Evolutionary conservation across 352 stramenopile genomes (phyloP).

Genomic region (Pythium rishiriense): DNA sequence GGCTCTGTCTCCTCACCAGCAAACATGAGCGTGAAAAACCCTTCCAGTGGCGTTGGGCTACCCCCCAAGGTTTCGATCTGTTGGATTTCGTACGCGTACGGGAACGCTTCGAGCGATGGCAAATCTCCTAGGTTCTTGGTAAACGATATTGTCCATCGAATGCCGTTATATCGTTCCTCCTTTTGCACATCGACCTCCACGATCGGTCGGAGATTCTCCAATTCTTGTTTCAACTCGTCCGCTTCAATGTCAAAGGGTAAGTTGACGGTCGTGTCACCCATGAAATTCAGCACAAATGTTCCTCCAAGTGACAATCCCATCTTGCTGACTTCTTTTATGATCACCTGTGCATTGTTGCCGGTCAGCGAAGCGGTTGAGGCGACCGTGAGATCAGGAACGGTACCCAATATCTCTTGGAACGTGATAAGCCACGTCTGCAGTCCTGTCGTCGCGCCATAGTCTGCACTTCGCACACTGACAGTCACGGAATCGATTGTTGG

Average conservation of each 20-base stretch:
- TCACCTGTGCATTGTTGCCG: slow-evolving; percentile 55
- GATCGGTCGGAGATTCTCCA: slow-evolving; percentile 74
- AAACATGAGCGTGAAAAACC: slow-evolving; percentile 89
- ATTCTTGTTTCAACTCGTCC: slow-evolving; percentile 73
- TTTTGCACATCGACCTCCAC: slow-evolving; percentile 70
- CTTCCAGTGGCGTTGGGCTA: slow-evolving; percentile 91
- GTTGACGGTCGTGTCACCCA: slow-evolving; percentile 89
- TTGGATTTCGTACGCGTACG: slow-evolving; percentile 94
- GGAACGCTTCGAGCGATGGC: slow-evolving; percentile 81
- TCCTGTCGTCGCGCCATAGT: slow-evolving; percentile 48
- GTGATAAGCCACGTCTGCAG: slow-evolving; percentile 85
- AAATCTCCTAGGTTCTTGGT: slow-evolving; percentile 95
- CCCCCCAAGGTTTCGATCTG: slow-evolving; percentile 90
- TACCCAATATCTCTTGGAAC: slow-evolving; percentile 92
- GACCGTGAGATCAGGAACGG: slow-evolving; percentile 82
- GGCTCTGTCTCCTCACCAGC: slow-evolving; percentile 61
- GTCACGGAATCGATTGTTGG: slow-evolving; percentile 77
- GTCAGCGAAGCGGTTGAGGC: slow-evolving; percentile 48
- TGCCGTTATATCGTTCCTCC: slow-evolving; percentile 75
- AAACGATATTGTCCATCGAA: slow-evolving; percentile 96
- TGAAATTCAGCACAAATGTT: slow-evolving; percentile 93
- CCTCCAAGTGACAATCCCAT: slow-evolving; percentile 87
- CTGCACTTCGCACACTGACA: slow-evolving; percentile 46
- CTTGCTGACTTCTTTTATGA: slow-evolving; percentile 64
- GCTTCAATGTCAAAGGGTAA: slow-evolving; percentile 91